phyloP scores from a whole-genome alignment of 345 rosid genomes.

The Erysimum cheiranthoides region DNA sequence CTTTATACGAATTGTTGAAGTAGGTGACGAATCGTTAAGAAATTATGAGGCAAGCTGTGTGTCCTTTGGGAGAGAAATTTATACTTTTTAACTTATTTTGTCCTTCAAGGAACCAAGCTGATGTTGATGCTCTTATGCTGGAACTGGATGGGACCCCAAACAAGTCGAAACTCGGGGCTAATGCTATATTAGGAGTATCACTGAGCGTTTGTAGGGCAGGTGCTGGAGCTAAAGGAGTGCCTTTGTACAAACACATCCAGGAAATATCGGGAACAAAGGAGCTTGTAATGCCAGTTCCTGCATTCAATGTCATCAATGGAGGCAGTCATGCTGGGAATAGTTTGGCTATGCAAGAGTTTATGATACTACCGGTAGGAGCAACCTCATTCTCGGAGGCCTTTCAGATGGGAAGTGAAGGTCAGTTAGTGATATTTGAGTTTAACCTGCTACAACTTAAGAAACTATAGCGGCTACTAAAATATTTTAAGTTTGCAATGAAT shows the following conservation, averaged over 20 bases:
- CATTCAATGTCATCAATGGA: slow-evolving; percentile 94
- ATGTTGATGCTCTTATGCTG: slow-evolving; percentile 86
- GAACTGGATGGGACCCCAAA: slow-evolving; percentile 90
- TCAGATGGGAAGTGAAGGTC: slow-evolving; percentile 97
- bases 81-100: background rate
- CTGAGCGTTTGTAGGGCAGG: slow-evolving; percentile 94
- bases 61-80: too few relatives aligned
- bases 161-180: slow-evolving; percentile 91
- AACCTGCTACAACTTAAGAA: background rate
- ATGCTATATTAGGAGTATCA: slow-evolving; percentile 95
- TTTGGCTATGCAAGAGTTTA: slow-evolving; percentile 98
- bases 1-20: slow-evolving; percentile 2
- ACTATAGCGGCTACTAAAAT: background rate
- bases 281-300: slow-evolving; percentile 98
- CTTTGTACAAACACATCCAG: slow-evolving; percentile 92
- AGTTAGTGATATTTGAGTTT: slow-evolving; percentile 26
- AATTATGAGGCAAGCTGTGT: too few relatives aligned
- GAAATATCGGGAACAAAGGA: slow-evolving; percentile 86
- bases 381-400: slow-evolving; percentile 86
- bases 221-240: slow-evolving; percentile 92
- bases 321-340: slow-evolving; percentile 98
- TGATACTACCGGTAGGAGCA: slow-evolving; percentile 96
- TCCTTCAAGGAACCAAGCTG: slow-evolving; percentile 74
- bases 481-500: slow-evolving; percentile 1
- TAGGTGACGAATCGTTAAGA: too few relatives aligned